Conservation (phyloP, 1,139 yeast species). For the Saccharomycopsis hybrid region DNA sequence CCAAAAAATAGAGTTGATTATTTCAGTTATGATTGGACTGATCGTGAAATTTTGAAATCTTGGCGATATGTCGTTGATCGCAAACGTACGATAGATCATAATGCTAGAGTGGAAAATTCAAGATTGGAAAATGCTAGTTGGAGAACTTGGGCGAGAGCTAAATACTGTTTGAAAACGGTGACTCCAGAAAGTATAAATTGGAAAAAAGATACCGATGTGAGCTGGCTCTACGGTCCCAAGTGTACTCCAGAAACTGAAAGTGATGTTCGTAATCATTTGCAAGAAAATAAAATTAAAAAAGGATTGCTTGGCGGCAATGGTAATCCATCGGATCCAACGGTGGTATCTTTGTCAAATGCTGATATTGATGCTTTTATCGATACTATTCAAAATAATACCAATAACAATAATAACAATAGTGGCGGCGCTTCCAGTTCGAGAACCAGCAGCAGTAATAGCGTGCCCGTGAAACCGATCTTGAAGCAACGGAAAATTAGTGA, state of each 20-base stretch:
- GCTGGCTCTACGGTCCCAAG: slow-evolving; percentile 70
- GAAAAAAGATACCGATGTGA: slow-evolving; percentile 75
- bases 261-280: slow-evolving; percentile 20
- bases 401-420: slow-evolving; percentile 8
- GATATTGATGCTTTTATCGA: slow-evolving; percentile 34
- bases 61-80: slow-evolving; percentile 80
- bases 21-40: slow-evolving; percentile 93
- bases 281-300: slow-evolving; percentile 21
- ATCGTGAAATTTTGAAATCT: slow-evolving; percentile 82
- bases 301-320: slow-evolving; percentile 21
- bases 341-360: slow-evolving; percentile 30
- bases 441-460: slow-evolving; percentile 18
- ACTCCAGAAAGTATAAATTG: slow-evolving; percentile 72
- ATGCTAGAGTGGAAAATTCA: slow-evolving; percentile 66
- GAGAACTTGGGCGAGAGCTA: slow-evolving; percentile 84
- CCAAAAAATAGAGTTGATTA: slow-evolving; percentile 92
- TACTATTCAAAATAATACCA: slow-evolving; percentile 26
- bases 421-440: neutral
- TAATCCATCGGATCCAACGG: slow-evolving; percentile 14
- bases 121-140: slow-evolving; percentile 76
- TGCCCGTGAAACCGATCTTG: slow-evolving; percentile 63
- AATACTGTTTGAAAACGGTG: slow-evolving; percentile 58
- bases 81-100: slow-evolving; percentile 49
- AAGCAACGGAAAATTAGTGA: slow-evolving; percentile 78
- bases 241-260: slow-evolving; percentile 21